These are phyloP conservation scores for Arthrobotrys sinensis DNA, from an alignment of 2,329 filamentous ascomycete species.

Conservation along the genomic window DNA sequence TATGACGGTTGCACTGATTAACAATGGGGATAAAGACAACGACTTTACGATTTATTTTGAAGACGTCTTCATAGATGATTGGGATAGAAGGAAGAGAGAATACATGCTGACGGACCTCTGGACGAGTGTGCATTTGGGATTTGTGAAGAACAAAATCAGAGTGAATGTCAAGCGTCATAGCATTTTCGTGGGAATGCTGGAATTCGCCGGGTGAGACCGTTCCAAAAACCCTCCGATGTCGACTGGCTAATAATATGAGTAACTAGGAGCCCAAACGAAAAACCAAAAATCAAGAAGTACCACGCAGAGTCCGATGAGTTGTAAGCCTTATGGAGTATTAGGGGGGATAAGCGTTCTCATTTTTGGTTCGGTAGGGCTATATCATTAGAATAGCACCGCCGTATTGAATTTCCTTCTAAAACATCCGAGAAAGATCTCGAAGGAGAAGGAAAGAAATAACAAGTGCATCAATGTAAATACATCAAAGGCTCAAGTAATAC, in stretches of 20 bases:
- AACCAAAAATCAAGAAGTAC: constrained; percentile 35
- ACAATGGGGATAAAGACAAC: constrained; percentile 44
- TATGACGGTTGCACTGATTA: constrained; percentile 67
- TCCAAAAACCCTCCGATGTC: no score
- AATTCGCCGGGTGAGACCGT: constrained; percentile 24
- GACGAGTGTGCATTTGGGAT: constrained; percentile 64
- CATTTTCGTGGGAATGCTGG: constrained; percentile 42
- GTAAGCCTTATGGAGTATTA: constrained; percentile 1
- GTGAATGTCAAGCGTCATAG: constrained; percentile 54
- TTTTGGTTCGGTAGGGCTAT: neutral
- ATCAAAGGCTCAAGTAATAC: neutral
- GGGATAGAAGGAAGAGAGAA: constrained; percentile 54
- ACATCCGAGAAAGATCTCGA: no score
- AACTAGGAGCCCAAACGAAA: constrained; percentile 32
- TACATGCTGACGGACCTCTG: constrained; percentile 70
- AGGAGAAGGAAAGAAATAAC: neutral
- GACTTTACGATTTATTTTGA: constrained; percentile 45
- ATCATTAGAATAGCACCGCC: neutral
- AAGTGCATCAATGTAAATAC: neutral
- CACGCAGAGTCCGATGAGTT: constrained; percentile 51
- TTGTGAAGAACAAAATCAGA: constrained; percentile 28
- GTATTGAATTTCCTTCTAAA: no score
- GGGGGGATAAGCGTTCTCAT: neutral
- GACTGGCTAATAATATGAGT: neutral
- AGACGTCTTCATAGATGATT: constrained; percentile 58